These are phyloP conservation scores for Dendrocalamus sinicus DNA, from an alignment of 176 grass and related monocot genomes.

Conservation along the genomic window DNA sequence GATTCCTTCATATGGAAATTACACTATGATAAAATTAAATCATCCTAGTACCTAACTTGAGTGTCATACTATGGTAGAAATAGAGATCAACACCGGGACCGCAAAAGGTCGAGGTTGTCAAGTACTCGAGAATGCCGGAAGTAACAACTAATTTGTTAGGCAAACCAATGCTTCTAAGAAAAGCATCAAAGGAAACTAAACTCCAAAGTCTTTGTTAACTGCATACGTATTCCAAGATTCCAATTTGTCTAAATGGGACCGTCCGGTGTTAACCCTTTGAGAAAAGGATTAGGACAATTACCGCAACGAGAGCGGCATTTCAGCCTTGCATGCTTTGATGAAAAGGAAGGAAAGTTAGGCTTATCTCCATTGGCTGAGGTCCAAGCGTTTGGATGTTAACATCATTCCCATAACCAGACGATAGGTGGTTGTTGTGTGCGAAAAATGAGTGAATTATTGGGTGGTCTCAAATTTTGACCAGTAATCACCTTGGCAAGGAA, in stretches of 20 bases:
- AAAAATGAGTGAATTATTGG: slow-evolving; percentile 51
- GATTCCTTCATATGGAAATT: neutral
- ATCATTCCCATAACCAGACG: slow-evolving; percentile 35
- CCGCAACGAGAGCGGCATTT: slow-evolving; percentile 42
- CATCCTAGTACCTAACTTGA: no score
- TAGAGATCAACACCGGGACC: neutral
- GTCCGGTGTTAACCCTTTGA: slow-evolving; percentile 42
- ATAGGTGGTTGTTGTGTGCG: slow-evolving; percentile 35
- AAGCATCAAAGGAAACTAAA: slow-evolving; percentile 25
- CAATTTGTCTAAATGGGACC: slow-evolving; percentile 48
- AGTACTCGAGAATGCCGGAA: neutral
- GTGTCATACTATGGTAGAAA: neutral
- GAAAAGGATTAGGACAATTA: slow-evolving; percentile 53
- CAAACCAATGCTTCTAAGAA: slow-evolving; percentile 12
- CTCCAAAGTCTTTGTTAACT: slow-evolving; percentile 18
- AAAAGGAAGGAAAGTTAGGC: slow-evolving; percentile 48
- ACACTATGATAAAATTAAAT: no score
- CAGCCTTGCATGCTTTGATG: slow-evolving; percentile 25
- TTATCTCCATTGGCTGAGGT: slow-evolving; percentile 50
- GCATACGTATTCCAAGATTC: slow-evolving; percentile 35
- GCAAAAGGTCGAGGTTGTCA: neutral
- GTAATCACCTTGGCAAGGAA: neutral
- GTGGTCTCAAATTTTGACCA: slow-evolving; percentile 32
- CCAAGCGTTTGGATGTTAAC: slow-evolving; percentile 56
- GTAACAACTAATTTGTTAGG: neutral